Percentiles rank a stretch among this genome's conserved stretches.
phyloP scores from a whole-genome alignment of 345 rosid genomes.

The Cardamine resedifolia region DNA sequence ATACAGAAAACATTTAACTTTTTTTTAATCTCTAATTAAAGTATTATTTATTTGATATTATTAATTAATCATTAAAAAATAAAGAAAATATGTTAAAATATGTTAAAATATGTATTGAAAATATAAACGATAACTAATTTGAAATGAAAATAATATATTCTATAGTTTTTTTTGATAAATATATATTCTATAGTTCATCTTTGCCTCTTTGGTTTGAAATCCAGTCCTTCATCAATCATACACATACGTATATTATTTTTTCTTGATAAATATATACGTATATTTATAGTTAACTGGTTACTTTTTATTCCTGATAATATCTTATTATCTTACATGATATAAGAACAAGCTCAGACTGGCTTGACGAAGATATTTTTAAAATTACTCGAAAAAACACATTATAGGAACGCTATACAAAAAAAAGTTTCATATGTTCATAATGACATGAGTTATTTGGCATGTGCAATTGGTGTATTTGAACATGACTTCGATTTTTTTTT shows the following conservation, averaged over 20 bases:
- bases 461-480: not conserved
- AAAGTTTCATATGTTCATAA: not conserved
- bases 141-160: no score
- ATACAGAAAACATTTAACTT: no score
- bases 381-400: not conserved
- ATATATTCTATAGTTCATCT: not conserved
- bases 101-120: no score
- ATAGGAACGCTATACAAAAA: not conserved
- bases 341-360: not conserved
- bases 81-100: no score
- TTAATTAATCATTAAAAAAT: no score
- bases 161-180: no score
- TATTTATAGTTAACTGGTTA: not conserved
- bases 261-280: no score
- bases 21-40: no score
- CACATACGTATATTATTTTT: no score
- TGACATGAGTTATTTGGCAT: not conserved
- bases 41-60: no score
- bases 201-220: not conserved
- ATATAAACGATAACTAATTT: no score
- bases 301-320: not conserved
- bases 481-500: not conserved
- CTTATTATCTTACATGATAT: not conserved
- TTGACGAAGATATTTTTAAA: not conserved
- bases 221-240: not conserved